Evolutionary conservation across 306 rosid species (phyloP), one percentile per base, ranked within the genome.

Genomic region (Astragalus glycyphyllos): DNA sequence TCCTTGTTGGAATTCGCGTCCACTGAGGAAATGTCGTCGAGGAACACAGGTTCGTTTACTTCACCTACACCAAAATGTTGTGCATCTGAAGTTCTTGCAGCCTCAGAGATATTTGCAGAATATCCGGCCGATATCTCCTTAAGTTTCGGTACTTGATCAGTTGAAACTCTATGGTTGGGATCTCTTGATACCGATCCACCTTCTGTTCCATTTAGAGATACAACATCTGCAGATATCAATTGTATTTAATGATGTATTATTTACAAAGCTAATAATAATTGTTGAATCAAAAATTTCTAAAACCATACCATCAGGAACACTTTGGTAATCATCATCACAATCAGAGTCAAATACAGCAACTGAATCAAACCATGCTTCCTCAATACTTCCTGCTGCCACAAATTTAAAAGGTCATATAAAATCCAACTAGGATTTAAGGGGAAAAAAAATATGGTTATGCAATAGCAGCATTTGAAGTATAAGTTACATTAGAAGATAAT

Each of bases 331-430:
- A 54, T 95, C 99, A 35, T 95, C 99, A 17, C 96, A 83, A 64
- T 94, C 99, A 1, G 97, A 95, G 61, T 91, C 99, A 32, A 95
- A 85, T 58, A 51, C 51, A 10, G 88, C 80, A 69, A 45, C 62
- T 10, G 99, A 77, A 85, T 95, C 99, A 79, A 86, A 95, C 97
- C 97, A 95, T 35, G 89, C 74, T 41, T 94, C 97, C 5, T 85
- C 97, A 56, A 16, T 72, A 64, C 81, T 74, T 79, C 83, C 97
- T 79, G 85, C 65, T 45, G 41, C n/a, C 58, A 47, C 70, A 68
- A 81, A 71, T 29, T 58, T 15, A 73, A 50, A 60, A 66, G 59
- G 4, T 35, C 70, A 73, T 8, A 57, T 35, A 69, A 70, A 49
- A 78, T 50, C 68, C 54, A 31, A 57, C 62, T n/a, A 38, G 53